These are phyloP conservation scores for Cochliopodium minus DNA, from an alignment of 208 protist species.

Conservation along the genomic window DNA sequence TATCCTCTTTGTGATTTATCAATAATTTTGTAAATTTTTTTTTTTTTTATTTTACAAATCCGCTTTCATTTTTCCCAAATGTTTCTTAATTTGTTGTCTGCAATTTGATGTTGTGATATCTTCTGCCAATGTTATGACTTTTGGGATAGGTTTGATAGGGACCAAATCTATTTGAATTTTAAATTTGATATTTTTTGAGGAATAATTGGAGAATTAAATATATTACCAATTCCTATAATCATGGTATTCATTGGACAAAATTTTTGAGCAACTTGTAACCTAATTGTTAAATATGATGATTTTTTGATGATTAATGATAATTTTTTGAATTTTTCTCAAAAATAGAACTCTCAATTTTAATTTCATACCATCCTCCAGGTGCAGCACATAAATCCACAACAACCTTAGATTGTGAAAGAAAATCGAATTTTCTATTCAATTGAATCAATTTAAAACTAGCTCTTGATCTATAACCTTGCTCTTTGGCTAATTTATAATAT, in stretches of 20 bases:
- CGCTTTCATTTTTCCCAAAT: slow-evolving; percentile 73
- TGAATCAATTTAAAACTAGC: slow-evolving; percentile 98
- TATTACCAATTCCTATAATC: slow-evolving; percentile 89
- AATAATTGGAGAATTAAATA: not conserved
- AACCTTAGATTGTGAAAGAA: slow-evolving; percentile 65
- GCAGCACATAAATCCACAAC: slow-evolving; percentile 89
- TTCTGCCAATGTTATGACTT: slow-evolving; percentile 75
- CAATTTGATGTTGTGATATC: slow-evolving; percentile 97
- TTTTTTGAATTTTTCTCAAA: slow-evolving; percentile 67
- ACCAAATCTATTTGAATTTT: no score
- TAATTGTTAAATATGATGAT: no score
- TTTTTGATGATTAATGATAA: not conserved
- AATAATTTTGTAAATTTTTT: no score
- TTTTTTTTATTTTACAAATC: no score
- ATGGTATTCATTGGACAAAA: slow-evolving; percentile 79
- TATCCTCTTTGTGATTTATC: no score
- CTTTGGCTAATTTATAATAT: slow-evolving; percentile 95
- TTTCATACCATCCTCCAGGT: slow-evolving; percentile 86
- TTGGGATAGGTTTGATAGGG: slow-evolving; percentile 87
- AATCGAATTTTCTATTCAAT: slow-evolving; percentile 96
- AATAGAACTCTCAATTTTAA: slow-evolving; percentile 66
- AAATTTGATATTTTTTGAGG: not conserved
- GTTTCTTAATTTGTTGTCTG: slow-evolving; percentile 64
- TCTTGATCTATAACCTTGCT: slow-evolving; percentile 89
- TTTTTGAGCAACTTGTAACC: slow-evolving; percentile 67